These are phyloP conservation scores for Trichosanthes truncata DNA, from an alignment of 306 rosid species.

Conservation along the genomic window DNA sequence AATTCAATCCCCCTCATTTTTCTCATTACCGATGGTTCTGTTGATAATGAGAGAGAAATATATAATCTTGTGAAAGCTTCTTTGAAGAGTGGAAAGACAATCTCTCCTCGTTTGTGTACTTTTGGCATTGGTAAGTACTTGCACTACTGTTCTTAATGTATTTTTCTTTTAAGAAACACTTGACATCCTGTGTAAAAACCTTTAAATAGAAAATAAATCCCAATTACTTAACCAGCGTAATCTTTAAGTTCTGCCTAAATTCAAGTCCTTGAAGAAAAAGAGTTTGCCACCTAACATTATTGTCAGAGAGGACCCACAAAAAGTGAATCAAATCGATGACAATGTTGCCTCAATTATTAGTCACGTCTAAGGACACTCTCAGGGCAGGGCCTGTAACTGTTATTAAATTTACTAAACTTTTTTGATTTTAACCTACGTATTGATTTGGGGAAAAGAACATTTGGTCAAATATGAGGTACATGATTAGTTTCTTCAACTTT, in stretches of 20 bases:
- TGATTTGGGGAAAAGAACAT: background rate
- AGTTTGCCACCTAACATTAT: background rate
- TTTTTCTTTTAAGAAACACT: background rate
- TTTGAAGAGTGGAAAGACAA: slow-evolving; percentile 25
- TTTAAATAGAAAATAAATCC: background rate
- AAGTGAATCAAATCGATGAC: background rate
- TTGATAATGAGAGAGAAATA: slow-evolving; percentile 73
- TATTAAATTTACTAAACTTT: background rate
- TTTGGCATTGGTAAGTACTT: slow-evolving; percentile 77
- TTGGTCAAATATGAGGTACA: background rate
- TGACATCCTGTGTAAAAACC: background rate
- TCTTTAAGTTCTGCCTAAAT: background rate
- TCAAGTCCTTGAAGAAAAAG: background rate
- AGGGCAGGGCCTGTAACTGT: background rate
- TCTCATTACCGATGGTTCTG: slow-evolving; percentile 88
- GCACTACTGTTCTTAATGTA: background rate
- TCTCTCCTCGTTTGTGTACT: slow-evolving; percentile 63
- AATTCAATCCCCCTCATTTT: slow-evolving; percentile 64
- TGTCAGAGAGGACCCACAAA: background rate
- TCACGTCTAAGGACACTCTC: background rate
- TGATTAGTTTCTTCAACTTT: background rate
- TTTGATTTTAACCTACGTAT: background rate
- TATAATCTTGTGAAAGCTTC: slow-evolving; percentile 53
- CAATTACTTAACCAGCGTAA: background rate
- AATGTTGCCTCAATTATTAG: background rate